A percentile compares a stretch with the other conserved stretches of the same genome.
Conservation (phyloP, 2,329 filamentous ascomycete genomes). For the Penicillium digitatum region DNA sequence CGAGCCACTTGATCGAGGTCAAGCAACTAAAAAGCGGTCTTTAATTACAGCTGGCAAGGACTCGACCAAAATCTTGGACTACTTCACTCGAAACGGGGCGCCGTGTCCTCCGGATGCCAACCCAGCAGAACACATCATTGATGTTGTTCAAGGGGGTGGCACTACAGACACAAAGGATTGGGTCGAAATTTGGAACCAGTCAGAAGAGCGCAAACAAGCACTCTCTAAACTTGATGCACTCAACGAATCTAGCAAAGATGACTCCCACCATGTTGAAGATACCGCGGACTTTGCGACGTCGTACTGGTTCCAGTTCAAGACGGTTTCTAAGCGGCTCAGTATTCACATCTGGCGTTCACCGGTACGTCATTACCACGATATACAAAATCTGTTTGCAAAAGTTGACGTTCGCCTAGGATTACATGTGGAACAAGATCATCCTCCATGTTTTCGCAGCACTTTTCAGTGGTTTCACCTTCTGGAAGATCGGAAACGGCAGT, state of each 20-base stretch:
- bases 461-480: slow-evolving; percentile 61
- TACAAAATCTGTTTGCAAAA: not conserved
- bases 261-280: slow-evolving; percentile 29
- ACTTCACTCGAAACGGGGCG: slow-evolving; percentile 53
- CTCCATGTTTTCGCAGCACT: slow-evolving; percentile 54
- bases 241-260: slow-evolving; percentile 20
- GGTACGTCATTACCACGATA: slow-evolving; percentile 14
- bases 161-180: slow-evolving; percentile 26
- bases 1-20: not conserved
- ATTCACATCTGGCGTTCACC: slow-evolving; percentile 35
- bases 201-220: slow-evolving; percentile 26
- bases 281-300: slow-evolving; percentile 38
- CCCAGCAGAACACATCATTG: slow-evolving; percentile 49
- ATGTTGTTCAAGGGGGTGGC: slow-evolving; percentile 33
- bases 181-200: slow-evolving; percentile 33
- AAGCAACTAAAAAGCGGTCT: not conserved
- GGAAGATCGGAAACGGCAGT: slow-evolving; percentile 54
- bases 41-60: slow-evolving; percentile 29
- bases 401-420: slow-evolving; percentile 29
- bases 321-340: slow-evolving; percentile 34
- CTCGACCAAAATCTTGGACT: slow-evolving; percentile 43
- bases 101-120: slow-evolving; percentile 52
- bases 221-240: slow-evolving; percentile 27
- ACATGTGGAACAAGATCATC: slow-evolving; percentile 47
- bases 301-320: slow-evolving; percentile 39